Conservation (phyloP, 495 filamentous ascomycete genomes). For the Lentithecium fluviatile region DNA sequence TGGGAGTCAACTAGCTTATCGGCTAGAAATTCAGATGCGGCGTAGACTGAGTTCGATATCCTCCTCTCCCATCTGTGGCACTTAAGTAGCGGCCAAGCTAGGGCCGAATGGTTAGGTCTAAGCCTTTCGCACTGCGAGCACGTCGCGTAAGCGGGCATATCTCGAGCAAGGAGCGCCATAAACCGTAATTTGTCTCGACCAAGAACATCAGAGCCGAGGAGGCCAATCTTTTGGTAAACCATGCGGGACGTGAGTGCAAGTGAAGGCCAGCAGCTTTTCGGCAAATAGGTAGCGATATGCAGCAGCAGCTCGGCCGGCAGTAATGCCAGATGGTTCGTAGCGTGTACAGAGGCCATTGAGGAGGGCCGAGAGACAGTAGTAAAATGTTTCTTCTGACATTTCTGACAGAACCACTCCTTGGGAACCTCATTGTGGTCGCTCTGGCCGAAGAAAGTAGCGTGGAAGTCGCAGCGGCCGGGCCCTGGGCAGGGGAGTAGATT, state of each 20-base stretch:
- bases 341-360: not conserved
- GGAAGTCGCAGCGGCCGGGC: constrained; percentile 1
- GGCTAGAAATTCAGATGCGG: not conserved
- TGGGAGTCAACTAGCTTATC: not conserved
- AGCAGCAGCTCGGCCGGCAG: constrained; percentile 3
- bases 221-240: not conserved
- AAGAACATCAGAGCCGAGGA: not conserved
- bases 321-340: not conserved
- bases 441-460: not conserved
- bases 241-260: constrained; percentile 2
- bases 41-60: not conserved
- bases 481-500: constrained; percentile 4
- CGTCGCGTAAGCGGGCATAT: not conserved
- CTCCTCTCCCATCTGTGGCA: not conserved
- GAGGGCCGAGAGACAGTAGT: not conserved
- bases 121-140: not conserved
- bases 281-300: not conserved
- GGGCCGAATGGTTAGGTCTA: not conserved
- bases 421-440: not conserved
- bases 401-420: constrained; percentile 2
- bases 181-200: not conserved
- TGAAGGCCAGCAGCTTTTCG: not conserved
- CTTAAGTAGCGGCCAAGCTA: constrained; percentile 9
- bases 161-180: not conserved
- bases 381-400: not conserved